phyloP scores from a whole-genome alignment of 2,329 filamentous ascomycete genomes.

The Fusarium penzigii region DNA sequence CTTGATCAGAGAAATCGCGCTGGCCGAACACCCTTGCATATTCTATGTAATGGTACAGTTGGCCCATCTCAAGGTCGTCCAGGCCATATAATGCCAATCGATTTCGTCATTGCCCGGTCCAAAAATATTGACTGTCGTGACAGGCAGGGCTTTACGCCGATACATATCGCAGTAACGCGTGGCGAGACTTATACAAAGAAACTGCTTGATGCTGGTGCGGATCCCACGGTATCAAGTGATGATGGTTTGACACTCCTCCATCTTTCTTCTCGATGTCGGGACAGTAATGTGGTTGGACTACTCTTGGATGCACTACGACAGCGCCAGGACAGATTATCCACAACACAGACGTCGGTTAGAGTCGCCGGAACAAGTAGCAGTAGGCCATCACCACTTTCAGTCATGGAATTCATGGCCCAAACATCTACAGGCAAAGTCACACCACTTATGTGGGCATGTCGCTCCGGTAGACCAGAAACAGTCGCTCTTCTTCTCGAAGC shows the following conservation, averaged over 20 bases:
- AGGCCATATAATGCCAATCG: constrained; percentile 2
- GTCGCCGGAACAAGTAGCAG: neutral
- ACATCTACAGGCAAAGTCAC: neutral
- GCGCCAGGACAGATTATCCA: neutral
- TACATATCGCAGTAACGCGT: constrained; percentile 26
- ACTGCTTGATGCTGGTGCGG: constrained; percentile 39
- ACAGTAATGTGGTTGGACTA: constrained; percentile 37
- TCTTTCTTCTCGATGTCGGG: constrained; percentile 35
- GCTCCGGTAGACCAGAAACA: constrained; percentile 26
- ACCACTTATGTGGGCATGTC: constrained; percentile 29
- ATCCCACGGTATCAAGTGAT: constrained; percentile 31
- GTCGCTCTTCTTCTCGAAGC: constrained; percentile 30
- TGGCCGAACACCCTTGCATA: constrained; percentile 26
- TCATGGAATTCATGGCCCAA: constrained; percentile 1
- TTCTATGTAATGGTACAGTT: constrained; percentile 8
- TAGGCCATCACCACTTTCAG: neutral
- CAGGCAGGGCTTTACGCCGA: constrained; percentile 17
- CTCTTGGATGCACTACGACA: constrained; percentile 18
- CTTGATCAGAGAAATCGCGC: constrained; percentile 16
- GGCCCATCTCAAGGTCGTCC: neutral
- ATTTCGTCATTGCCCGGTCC: constrained; percentile 15
- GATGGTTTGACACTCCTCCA: constrained; percentile 42
- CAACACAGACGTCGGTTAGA: neutral
- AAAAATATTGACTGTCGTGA: constrained; percentile 13
- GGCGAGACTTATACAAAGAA: constrained; percentile 23